phyloP scores from a whole-genome alignment of 352 stramenopile species.

The Phytophthora cajani region DNA sequence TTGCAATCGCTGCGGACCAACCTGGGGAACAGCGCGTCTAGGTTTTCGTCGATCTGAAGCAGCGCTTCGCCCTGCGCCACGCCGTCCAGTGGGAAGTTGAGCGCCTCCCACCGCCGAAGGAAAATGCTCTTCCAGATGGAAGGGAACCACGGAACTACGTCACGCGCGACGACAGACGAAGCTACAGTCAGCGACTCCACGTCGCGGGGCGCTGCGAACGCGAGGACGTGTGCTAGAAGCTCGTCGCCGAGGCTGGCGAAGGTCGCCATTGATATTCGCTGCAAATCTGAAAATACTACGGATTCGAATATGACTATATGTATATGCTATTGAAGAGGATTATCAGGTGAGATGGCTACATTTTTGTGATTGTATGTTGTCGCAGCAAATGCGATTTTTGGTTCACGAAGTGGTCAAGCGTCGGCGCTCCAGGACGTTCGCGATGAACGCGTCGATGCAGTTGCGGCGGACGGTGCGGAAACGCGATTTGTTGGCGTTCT shows the following conservation, averaged over 20 bases:
- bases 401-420: slow-evolving; percentile 8
- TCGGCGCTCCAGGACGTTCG: slow-evolving; percentile 26
- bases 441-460: slow-evolving; percentile 35
- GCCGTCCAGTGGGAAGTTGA: slow-evolving; percentile 66
- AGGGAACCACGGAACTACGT: slow-evolving; percentile 61
- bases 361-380: not conserved
- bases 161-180: slow-evolving; percentile 43
- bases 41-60: slow-evolving; percentile 46
- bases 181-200: slow-evolving; percentile 66
- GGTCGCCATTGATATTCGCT: slow-evolving; percentile 10
- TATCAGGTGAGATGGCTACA: slow-evolving; percentile 30
- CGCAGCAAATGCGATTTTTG: no score
- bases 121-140: slow-evolving; percentile 71
- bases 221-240: slow-evolving; percentile 53
- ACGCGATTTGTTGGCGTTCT: slow-evolving; percentile 16
- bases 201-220: slow-evolving; percentile 51
- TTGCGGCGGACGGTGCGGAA: slow-evolving; percentile 17
- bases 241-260: slow-evolving; percentile 56
- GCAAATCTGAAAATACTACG: slow-evolving; percentile 21
- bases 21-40: slow-evolving; percentile 58
- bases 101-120: slow-evolving; percentile 55
- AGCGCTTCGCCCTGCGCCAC: slow-evolving; percentile 16
- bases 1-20: slow-evolving; percentile 12
- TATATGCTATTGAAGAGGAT: slow-evolving; percentile 24
- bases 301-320: slow-evolving; percentile 3